Percentiles rank a stretch among this genome's conserved stretches.
phyloP scores from a whole-genome alignment of 441 rosid genomes.

The Populus hybrid region DNA sequence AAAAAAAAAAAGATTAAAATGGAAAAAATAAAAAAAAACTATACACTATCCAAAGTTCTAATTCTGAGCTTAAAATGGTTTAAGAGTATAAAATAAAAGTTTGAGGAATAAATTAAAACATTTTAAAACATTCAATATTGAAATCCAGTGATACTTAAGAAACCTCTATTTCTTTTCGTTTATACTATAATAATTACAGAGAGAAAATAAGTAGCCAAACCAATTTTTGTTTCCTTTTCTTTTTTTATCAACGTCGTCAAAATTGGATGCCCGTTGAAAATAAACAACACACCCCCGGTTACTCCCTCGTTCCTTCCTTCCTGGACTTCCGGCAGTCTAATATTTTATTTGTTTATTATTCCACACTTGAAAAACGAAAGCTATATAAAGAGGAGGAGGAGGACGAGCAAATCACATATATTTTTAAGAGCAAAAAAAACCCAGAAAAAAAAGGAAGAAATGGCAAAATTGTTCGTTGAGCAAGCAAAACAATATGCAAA shows the following conservation, averaged over 20 bases:
- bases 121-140: no score
- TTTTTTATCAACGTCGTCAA: not conserved
- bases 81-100: no score
- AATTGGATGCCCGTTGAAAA: not conserved
- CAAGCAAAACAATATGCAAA: constrained; percentile 72
- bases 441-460: constrained; percentile 3
- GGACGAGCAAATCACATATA: no score
- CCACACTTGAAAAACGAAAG: not conserved
- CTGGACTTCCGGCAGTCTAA: not conserved
- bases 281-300: not conserved
- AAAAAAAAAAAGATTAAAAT: no score
- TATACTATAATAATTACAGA: no score
- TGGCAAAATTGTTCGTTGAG: constrained; percentile 72
- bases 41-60: no score
- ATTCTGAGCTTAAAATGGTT: no score
- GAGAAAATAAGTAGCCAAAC: not conserved
- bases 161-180: no score
- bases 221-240: not conserved
- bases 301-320: not conserved
- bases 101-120: no score
- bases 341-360: not conserved
- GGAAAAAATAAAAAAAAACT: no score
- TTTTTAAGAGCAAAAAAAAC: not conserved
- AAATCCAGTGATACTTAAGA: no score
- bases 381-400: not conserved